A percentile compares a stretch with the other conserved stretches of the same genome.
These are phyloP conservation scores for Fusarium temperatum DNA, from an alignment of 2,329 filamentous ascomycete genomes.

Conservation along the genomic window DNA sequence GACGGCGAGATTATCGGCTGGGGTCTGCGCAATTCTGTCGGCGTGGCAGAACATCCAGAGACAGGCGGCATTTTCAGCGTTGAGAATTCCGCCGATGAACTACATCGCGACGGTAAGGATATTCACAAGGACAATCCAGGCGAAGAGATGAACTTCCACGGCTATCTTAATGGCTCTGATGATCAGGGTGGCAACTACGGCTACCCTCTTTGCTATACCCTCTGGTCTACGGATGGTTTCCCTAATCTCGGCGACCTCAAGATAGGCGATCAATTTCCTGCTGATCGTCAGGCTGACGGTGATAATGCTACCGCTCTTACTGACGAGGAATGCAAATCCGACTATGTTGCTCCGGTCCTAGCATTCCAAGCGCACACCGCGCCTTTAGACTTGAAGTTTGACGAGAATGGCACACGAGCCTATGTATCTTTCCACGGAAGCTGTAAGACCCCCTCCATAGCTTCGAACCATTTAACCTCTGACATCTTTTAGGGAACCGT, in stretches of 20 bases:
- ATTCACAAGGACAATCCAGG: slow-evolving; percentile 75
- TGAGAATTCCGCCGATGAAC: slow-evolving; percentile 76
- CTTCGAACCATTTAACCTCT: no score
- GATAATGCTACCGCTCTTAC: slow-evolving; percentile 45
- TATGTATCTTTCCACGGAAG: slow-evolving; percentile 78
- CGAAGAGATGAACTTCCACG: slow-evolving; percentile 79
- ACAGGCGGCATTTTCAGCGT: slow-evolving; percentile 68
- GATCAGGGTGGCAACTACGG: slow-evolving; percentile 68
- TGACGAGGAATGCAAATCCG: slow-evolving; percentile 55
- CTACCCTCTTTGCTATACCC: slow-evolving; percentile 74
- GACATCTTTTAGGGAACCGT: slow-evolving; percentile 44
- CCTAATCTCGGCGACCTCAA: slow-evolving; percentile 53
- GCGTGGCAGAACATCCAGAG: slow-evolving; percentile 68
- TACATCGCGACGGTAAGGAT: slow-evolving; percentile 65
- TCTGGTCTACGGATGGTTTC: slow-evolving; percentile 64
- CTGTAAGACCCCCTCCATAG: slow-evolving; percentile 56
- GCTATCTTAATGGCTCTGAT: slow-evolving; percentile 57
- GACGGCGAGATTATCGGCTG: slow-evolving; percentile 65
- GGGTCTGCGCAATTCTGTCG: slow-evolving; percentile 78
- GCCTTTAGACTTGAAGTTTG: slow-evolving; percentile 77
- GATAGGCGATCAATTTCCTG: slow-evolving; percentile 61
- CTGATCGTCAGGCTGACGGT: slow-evolving; percentile 32
- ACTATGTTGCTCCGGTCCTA: slow-evolving; percentile 62
- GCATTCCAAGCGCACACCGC: slow-evolving; percentile 73
- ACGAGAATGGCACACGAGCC: slow-evolving; percentile 63